These are phyloP conservation scores for Rubia peregrina DNA, from an alignment of 305 asterid species.

Conservation along the genomic window DNA sequence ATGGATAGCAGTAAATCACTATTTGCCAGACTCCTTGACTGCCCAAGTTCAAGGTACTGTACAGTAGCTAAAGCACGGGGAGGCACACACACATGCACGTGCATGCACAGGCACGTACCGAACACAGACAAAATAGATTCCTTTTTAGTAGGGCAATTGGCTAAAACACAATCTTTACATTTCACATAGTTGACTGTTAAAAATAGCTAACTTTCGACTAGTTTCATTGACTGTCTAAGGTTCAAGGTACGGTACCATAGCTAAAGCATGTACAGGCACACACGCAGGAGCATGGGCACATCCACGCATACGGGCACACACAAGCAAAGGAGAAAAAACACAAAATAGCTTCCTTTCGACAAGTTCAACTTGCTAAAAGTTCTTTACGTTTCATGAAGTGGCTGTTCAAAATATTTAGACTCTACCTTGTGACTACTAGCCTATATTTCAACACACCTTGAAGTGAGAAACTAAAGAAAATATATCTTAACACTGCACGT, in stretches of 20 bases:
- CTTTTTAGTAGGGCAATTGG: background rate
- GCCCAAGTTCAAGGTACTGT: background rate
- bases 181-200: background rate
- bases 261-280: background rate
- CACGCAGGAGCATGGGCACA: background rate
- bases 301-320: background rate
- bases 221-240: background rate
- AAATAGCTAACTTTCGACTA: background rate
- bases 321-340: background rate
- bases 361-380: background rate
- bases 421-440: background rate
- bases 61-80: background rate
- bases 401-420: background rate
- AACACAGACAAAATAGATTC: background rate
- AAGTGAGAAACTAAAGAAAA: background rate
- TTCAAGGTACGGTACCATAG: background rate
- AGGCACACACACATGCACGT: background rate
- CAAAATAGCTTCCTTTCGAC: background rate
- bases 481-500: background rate
- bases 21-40: background rate
- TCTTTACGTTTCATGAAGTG: background rate
- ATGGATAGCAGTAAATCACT: background rate
- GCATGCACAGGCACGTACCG: background rate
- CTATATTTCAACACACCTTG: background rate
- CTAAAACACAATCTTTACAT: background rate